These are phyloP conservation scores for Moricandia moricandioides DNA, from an alignment of 345 rosid genomes.

Conservation along the genomic window DNA sequence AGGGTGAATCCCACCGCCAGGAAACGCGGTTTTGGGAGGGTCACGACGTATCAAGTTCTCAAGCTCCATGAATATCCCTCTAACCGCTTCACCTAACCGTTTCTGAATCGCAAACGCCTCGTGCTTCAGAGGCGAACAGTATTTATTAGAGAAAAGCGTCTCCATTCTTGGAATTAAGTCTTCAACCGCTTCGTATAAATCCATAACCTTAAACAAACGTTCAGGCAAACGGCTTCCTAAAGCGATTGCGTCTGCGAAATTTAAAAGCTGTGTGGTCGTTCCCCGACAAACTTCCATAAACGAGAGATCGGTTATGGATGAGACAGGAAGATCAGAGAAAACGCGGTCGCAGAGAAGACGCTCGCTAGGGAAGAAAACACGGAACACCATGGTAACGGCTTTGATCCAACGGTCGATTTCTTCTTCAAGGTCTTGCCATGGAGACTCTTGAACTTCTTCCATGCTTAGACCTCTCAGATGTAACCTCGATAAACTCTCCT, in stretches of 20 bases:
- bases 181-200: constrained; percentile 69
- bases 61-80: constrained; percentile 90
- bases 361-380: constrained; percentile 87
- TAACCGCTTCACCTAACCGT: constrained; percentile 67
- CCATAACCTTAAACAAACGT: constrained; percentile 80
- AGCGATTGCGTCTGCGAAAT: constrained; percentile 74
- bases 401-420: constrained; percentile 89
- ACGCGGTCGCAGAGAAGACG: constrained; percentile 87
- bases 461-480: constrained; percentile 66
- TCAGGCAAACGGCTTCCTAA: constrained; percentile 80
- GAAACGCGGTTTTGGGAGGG: constrained; percentile 75
- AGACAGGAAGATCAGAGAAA: constrained; percentile 56
- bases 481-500: constrained; percentile 72
- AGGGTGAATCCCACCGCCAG: constrained; percentile 84
- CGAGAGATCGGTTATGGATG: constrained; percentile 62
- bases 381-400: constrained; percentile 62
- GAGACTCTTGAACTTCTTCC: constrained; percentile 68
- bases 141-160: constrained; percentile 56
- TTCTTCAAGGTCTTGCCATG: constrained; percentile 78
- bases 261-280: constrained; percentile 63
- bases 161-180: constrained; percentile 76
- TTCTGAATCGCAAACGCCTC: constrained; percentile 73
- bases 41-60: constrained; percentile 87
- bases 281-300: constrained; percentile 97
- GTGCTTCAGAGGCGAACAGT: constrained; percentile 58